Percentiles rank a stretch among this genome's conserved stretches.
These are phyloP conservation scores for Phytophthora lateralis DNA, from an alignment of 352 stramenopile genomes.

Conservation along the genomic window DNA sequence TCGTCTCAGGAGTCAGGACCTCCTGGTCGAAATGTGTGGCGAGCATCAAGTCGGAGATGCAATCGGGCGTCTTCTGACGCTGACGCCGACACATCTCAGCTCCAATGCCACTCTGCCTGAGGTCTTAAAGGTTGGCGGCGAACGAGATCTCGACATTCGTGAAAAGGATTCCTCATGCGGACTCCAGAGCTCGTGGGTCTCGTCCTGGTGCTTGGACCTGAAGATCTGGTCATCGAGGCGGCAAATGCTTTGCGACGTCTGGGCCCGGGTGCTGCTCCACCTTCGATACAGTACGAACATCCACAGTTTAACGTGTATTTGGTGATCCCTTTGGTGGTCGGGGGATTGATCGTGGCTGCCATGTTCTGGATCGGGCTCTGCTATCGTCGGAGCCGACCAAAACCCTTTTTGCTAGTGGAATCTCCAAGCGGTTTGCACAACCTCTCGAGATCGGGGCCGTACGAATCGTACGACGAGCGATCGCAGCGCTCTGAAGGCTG, in stretches of 20 bases:
- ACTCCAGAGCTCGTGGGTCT: not conserved
- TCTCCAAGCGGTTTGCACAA: slow-evolving; percentile 7
- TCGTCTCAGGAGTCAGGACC: not conserved
- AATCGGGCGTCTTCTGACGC: too few species aligned
- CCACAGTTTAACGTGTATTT: slow-evolving; percentile 10
- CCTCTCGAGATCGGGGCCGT: slow-evolving; percentile 1
- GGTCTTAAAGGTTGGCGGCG: not conserved
- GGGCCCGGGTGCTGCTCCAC: not conserved
- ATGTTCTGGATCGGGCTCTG: slow-evolving; percentile 18
- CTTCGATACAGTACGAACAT: not conserved
- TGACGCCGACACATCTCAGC: too few species aligned
- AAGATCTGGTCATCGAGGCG: not conserved
- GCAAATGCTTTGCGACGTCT: slow-evolving; percentile 4
- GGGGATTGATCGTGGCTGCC: not conserved
- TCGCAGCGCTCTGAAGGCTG: slow-evolving; percentile 8
- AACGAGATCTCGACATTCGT: slow-evolving; percentile 14
- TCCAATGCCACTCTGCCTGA: too few species aligned
- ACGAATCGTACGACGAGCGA: slow-evolving; percentile 1
- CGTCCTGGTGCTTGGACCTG: not conserved
- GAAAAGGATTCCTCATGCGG: slow-evolving; percentile 16
- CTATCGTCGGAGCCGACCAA: slow-evolving; percentile 12
- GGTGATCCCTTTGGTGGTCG: slow-evolving; percentile 10
- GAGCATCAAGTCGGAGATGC: too few species aligned
- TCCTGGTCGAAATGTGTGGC: too few species aligned
- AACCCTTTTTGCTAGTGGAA: slow-evolving; percentile 2